phyloP scores from a whole-genome alignment of 2,329 filamentous ascomycete species.

The Didymella arachidicola region DNA sequence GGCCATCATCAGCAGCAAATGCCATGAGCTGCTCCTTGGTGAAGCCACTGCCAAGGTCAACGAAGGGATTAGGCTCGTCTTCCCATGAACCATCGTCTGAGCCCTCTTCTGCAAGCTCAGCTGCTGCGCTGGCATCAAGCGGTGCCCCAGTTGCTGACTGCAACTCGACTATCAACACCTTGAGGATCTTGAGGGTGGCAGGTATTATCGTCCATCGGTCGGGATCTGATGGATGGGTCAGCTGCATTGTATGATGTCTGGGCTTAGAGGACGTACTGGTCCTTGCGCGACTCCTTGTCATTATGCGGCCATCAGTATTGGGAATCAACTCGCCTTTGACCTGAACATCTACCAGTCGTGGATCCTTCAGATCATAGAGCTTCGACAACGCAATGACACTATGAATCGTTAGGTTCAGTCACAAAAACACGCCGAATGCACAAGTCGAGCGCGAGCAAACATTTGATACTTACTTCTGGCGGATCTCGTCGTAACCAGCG shows the following conservation, averaged over 20 bases:
- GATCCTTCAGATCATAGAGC: slow-evolving; percentile 85
- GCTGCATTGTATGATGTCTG: neutral
- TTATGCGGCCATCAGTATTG: slow-evolving; percentile 76
- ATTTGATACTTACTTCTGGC: slow-evolving; percentile 79
- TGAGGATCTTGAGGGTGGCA: slow-evolving; percentile 92
- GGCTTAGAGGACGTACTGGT: slow-evolving; percentile 65
- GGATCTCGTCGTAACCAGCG: slow-evolving; percentile 96
- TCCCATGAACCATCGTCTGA: slow-evolving; percentile 74
- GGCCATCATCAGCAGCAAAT: slow-evolving; percentile 65
- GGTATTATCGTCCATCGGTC: slow-evolving; percentile 89
- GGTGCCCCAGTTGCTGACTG: slow-evolving; percentile 75
- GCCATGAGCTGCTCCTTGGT: slow-evolving; percentile 77
- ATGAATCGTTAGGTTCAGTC: slow-evolving; percentile 26
- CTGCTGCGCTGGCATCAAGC: slow-evolving; percentile 66
- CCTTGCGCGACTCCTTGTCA: slow-evolving; percentile 90
- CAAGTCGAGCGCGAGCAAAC: neutral
- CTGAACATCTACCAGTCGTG: slow-evolving; percentile 76
- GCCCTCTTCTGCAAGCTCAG: slow-evolving; percentile 73
- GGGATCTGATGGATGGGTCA: slow-evolving; percentile 66
- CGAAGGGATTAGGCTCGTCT: slow-evolving; percentile 74
- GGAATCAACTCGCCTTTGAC: slow-evolving; percentile 93
- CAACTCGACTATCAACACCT: slow-evolving; percentile 92
- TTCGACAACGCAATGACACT: slow-evolving; percentile 93
- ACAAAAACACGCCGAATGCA: neutral
- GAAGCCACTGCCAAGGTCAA: slow-evolving; percentile 72